These are phyloP conservation scores for Dothistroma septosporum DNA, from an alignment of 2,329 filamentous ascomycete species.

Conservation along the genomic window DNA sequence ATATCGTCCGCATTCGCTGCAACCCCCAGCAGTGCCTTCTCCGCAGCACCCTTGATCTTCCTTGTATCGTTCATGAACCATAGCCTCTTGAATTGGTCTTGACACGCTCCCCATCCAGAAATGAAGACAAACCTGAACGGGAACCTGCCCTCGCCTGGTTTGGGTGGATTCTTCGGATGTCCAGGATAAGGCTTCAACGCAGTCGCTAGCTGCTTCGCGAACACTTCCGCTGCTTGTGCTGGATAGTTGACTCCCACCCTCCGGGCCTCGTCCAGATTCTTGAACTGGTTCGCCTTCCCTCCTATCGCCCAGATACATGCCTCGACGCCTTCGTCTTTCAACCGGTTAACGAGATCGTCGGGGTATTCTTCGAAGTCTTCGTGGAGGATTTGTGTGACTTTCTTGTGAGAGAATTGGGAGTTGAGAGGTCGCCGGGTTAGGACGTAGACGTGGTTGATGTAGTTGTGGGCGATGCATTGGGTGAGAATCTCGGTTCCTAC, in stretches of 20 bases:
- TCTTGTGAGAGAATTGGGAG: constrained; percentile 29
- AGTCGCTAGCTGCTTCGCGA: constrained; percentile 28
- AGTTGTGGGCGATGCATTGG: constrained; percentile 48
- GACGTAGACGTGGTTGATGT: constrained; percentile 44
- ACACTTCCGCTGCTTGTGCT: constrained; percentile 33
- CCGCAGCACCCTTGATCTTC: constrained; percentile 37
- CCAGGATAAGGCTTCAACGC: constrained; percentile 24
- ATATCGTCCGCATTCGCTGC: constrained; percentile 28
- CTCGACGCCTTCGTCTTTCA: constrained; percentile 39
- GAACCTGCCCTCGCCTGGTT: constrained; percentile 26
- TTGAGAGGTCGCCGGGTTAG: constrained; percentile 32
- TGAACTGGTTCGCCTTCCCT: constrained; percentile 24
- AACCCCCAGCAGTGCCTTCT: constrained; percentile 35
- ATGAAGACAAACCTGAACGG: constrained; percentile 45
- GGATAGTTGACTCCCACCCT: constrained; percentile 33
- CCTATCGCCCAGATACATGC: constrained; percentile 46
- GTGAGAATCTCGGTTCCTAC: constrained; percentile 53
- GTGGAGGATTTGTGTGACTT: constrained; percentile 36
- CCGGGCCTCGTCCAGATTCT: constrained; percentile 30
- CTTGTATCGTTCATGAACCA: constrained; percentile 36
- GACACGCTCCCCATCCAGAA: constrained; percentile 38
- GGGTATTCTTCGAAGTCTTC: constrained; percentile 54
- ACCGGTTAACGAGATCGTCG: constrained; percentile 39
- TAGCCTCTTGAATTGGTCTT: constrained; percentile 38
- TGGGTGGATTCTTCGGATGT: constrained; percentile 17